These are phyloP conservation scores for Suhomyces guaymorum DNA, from an alignment of 1,139 yeast species.

Conservation along the genomic window DNA sequence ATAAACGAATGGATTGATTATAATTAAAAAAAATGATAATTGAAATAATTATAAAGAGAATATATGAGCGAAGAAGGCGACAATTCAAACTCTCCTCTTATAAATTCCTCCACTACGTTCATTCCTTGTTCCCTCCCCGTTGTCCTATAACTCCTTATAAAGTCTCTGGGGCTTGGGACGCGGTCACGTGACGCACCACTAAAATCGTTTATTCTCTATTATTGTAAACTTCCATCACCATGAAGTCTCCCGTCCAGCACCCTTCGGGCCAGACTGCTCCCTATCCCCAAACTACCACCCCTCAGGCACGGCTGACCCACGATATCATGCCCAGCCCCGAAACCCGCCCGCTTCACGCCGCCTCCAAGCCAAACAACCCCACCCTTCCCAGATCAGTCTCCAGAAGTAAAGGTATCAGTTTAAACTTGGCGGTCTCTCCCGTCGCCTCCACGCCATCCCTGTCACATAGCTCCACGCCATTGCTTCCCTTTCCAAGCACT, in stretches of 20 bases:
- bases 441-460: conserved; percentile 7
- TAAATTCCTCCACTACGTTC: too few relatives aligned
- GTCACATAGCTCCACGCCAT: conserved; percentile 1
- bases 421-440: conserved; percentile 38
- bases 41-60: too few relatives aligned
- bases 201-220: not conserved
- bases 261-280: not conserved
- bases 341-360: not conserved
- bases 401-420: conserved; percentile 31
- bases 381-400: conserved; percentile 13
- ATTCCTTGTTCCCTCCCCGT: too few relatives aligned
- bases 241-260: not conserved
- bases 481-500: not conserved
- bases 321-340: conserved; percentile 1
- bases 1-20: too few relatives aligned
- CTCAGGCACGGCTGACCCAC: conserved; percentile 5
- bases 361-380: conserved; percentile 1
- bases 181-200: conserved; percentile 1
- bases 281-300: too few relatives aligned
- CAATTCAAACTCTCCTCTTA: too few relatives aligned
- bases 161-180: too few relatives aligned
- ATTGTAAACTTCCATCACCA: too few relatives aligned
- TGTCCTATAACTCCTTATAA: too few relatives aligned
- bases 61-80: too few relatives aligned
- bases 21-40: too few relatives aligned